These are phyloP conservation scores for Farysia itapuensis DNA, from an alignment of 1,284 basidiomycete species.

Conservation along the genomic window DNA sequence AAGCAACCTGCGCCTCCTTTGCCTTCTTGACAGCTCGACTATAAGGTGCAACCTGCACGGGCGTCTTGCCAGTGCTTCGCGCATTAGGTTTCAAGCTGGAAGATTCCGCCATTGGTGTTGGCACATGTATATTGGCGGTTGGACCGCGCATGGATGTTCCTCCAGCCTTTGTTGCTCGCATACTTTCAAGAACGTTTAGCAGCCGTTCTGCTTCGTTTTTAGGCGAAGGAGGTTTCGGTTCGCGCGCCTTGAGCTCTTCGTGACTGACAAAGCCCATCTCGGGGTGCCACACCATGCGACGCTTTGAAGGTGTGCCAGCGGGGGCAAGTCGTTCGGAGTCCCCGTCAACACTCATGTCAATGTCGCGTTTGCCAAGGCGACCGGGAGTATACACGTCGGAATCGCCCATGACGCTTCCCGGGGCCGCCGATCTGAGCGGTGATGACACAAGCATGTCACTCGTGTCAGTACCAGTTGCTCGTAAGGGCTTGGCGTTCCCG, in stretches of 20 bases:
- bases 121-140: conserved; percentile 22
- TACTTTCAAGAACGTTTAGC: conserved; percentile 59
- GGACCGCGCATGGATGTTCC: conserved; percentile 2
- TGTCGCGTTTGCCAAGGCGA: conserved; percentile 29
- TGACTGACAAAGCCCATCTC: conserved; percentile 52
- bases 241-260: conserved; percentile 46
- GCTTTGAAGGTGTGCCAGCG: conserved; percentile 34
- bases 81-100: conserved; percentile 2
- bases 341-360: conserved; percentile 38
- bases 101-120: conserved; percentile 27
- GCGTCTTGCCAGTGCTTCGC: conserved; percentile 4
- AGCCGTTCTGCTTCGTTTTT: conserved; percentile 62
- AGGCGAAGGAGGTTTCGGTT: conserved; percentile 49
- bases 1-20: conserved; percentile 12
- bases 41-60: conserved; percentile 42
- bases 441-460: conserved; percentile 13
- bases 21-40: conserved; percentile 37
- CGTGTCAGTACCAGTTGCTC: conserved; percentile 7
- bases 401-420: conserved; percentile 25
- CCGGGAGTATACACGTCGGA: conserved; percentile 21
- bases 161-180: conserved; percentile 31
- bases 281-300: conserved; percentile 55
- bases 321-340: conserved; percentile 16
- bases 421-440: conserved; percentile 10
- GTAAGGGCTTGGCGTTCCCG: conserved; percentile 14